Base-by-base conservation (phyloP, 805 yeast genomes). In the Cyberlindnera americana region DNA sequence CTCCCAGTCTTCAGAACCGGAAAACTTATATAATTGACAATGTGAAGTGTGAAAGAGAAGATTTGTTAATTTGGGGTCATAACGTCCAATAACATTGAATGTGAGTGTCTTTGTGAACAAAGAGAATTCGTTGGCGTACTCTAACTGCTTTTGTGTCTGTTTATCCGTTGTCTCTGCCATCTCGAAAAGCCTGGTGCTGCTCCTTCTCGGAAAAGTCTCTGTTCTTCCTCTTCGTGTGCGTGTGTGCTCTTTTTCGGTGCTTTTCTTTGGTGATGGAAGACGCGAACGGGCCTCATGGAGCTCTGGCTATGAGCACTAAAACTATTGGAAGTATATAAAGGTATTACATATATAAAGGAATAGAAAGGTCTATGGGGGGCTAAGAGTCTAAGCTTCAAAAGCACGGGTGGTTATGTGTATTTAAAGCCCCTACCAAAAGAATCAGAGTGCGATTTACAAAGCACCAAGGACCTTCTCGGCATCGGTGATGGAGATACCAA, bases 11-110 rank as follows among this genome's bases (percentile, higher is more conserved):
- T 75, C 78, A 22, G 62, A 61, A 7, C 62, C 67, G 16, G 70
- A 68, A 64, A 75, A 83, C 54, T 78, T 75, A 59, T 83, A 84
- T 14, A 83, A 68, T 23, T 83, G 85, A 40, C 84, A 78, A 57
- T 83, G 86, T 13, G 90, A 78, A 2, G 90, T 75, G 37, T 79
- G 74, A 52, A 77, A 81, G 29, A 83, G 62, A 22, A 84, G 66
- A 54, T 81, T 86, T 41, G 81, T 77, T 35, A 83, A 76, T 47
- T 70, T 69, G 0, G 90, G 84, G 49, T 84, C 95, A 54, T 84
- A 84, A 44, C 89, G 71, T 18, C 83, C 81, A 22, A 84, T 81
- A 37, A 84, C 90, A 56, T 83, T 84, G 63, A 75, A 83, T 35
- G 84, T 82, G 33, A 84, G 63, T 0, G 90, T 83, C 46, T 76